Conservation (phyloP, 768 basidiomycete species). For the Russula lepida region DNA sequence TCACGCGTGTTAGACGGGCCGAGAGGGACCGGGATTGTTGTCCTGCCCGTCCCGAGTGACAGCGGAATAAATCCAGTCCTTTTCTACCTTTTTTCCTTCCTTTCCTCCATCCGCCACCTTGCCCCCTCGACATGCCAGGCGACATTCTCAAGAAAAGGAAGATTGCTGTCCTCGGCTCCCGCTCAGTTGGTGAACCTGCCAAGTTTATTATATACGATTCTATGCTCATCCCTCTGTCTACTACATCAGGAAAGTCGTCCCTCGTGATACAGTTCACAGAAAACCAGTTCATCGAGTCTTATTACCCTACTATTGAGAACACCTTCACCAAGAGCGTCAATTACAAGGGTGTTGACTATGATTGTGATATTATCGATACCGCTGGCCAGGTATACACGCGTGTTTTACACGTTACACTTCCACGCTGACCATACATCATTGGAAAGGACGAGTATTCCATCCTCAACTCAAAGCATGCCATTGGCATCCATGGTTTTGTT, state of each 20-base stretch:
- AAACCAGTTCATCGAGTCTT: slow-evolving; percentile 82
- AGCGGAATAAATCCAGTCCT: slow-evolving; percentile 12
- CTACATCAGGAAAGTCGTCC: slow-evolving; percentile 78
- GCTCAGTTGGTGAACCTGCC: slow-evolving; percentile 68
- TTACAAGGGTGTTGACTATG: slow-evolving; percentile 85
- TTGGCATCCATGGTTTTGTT: slow-evolving; percentile 95
- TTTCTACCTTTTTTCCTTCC: slow-evolving; percentile 1
- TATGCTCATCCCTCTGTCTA: slow-evolving; percentile 10
- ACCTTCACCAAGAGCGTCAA: slow-evolving; percentile 79
- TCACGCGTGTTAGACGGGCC: neutral
- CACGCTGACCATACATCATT: neutral
- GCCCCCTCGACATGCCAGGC: slow-evolving; percentile 26
- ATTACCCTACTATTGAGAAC: slow-evolving; percentile 93
- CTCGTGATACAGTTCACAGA: slow-evolving; percentile 90
- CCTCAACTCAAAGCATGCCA: slow-evolving; percentile 87
- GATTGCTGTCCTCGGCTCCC: slow-evolving; percentile 80
- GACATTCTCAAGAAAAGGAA: slow-evolving; percentile 67
- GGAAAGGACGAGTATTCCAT: slow-evolving; percentile 90
- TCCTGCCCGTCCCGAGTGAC: neutral
- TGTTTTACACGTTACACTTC: slow-evolving; percentile 4
- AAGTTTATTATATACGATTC: slow-evolving; percentile 14
- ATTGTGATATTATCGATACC: slow-evolving; percentile 96
- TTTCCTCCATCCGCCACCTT: slow-evolving; percentile 1
- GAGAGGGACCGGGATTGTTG: neutral
- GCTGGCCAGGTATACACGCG: slow-evolving; percentile 75